These are phyloP conservation scores for Lasiosphaeriaceae sp. DNA, from an alignment of 495 filamentous ascomycete species.

Conservation along the genomic window DNA sequence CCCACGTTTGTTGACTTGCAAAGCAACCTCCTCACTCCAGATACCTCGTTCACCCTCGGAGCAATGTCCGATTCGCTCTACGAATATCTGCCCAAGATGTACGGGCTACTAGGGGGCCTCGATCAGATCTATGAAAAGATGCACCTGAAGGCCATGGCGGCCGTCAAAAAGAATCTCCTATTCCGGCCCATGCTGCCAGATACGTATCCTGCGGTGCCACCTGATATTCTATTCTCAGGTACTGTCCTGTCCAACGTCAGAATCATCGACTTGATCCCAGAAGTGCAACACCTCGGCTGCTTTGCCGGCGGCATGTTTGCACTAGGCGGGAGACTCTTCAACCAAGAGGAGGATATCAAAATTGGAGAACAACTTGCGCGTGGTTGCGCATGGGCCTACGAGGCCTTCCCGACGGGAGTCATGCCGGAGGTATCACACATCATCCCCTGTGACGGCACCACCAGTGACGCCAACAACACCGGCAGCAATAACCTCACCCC, in stretches of 20 bases:
- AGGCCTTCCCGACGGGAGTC: conserved; percentile 71
- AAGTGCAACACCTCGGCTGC: conserved; percentile 56
- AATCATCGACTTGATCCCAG: conserved; percentile 26
- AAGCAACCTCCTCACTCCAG: conserved; percentile 24
- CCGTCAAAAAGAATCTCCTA: conserved; percentile 61
- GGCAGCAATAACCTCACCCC: conserved; percentile 1
- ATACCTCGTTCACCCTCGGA: conserved; percentile 60
- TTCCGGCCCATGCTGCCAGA: conserved; percentile 63
- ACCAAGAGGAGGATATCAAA: conserved; percentile 65
- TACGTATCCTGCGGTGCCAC: conserved; percentile 21
- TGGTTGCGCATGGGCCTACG: conserved; percentile 92
- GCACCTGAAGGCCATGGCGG: conserved; percentile 55
- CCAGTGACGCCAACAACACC: neutral
- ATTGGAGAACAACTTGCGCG: conserved; percentile 77
- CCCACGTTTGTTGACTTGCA: conserved; percentile 61
- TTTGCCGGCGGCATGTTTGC: conserved; percentile 93
- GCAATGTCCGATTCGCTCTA: conserved; percentile 76
- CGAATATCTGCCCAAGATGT: conserved; percentile 81
- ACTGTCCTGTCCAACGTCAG: conserved; percentile 24
- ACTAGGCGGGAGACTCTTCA: conserved; percentile 74
- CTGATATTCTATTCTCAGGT: conserved; percentile 66
- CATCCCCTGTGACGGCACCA: conserved; percentile 47
- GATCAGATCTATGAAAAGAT: conserved; percentile 38
- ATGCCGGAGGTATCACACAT: conserved; percentile 77
- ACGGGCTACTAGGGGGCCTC: conserved; percentile 40